A percentile compares a stretch with the other conserved stretches of the same genome.
Conservation (phyloP, 192 early-diverging fungal species). For the Dissophora globulifera region DNA sequence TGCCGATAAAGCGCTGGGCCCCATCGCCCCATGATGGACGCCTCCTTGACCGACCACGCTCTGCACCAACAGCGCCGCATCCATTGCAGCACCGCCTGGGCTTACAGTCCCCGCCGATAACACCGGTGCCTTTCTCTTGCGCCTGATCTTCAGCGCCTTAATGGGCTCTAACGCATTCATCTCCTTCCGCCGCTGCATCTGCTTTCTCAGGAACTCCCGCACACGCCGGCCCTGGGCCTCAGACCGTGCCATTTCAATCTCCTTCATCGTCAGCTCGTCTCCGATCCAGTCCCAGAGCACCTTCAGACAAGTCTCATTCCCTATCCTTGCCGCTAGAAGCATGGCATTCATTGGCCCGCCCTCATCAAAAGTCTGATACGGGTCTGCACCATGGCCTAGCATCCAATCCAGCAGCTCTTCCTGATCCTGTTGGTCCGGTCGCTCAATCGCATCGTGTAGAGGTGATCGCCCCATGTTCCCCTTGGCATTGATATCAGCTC, state of each 20-base stretch:
- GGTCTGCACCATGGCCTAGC: slow-evolving; percentile 60
- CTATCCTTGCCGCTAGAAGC: slow-evolving; percentile 35
- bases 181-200: slow-evolving; percentile 44
- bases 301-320: slow-evolving; percentile 30
- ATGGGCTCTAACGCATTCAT: slow-evolving; percentile 47
- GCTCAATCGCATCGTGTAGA: slow-evolving; percentile 52
- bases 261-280: slow-evolving; percentile 48
- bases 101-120: neutral
- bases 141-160: slow-evolving; percentile 14
- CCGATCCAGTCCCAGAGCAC: slow-evolving; percentile 53
- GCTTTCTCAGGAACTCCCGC: slow-evolving; percentile 48
- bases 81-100: neutral
- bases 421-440: slow-evolving; percentile 50
- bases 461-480: slow-evolving; percentile 43
- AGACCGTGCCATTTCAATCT: slow-evolving; percentile 48
- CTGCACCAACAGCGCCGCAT: neutral
- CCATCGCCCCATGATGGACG: neutral
- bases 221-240: slow-evolving; percentile 42
- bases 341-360: slow-evolving; percentile 32
- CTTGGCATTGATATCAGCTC: slow-evolving; percentile 49
- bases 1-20: neutral
- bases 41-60: neutral
- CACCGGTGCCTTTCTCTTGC: slow-evolving; percentile 17
- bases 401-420: slow-evolving; percentile 55
- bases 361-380: slow-evolving; percentile 49